Conservation (phyloP, 768 basidiomycete species). For the Mycena polygramma region DNA sequence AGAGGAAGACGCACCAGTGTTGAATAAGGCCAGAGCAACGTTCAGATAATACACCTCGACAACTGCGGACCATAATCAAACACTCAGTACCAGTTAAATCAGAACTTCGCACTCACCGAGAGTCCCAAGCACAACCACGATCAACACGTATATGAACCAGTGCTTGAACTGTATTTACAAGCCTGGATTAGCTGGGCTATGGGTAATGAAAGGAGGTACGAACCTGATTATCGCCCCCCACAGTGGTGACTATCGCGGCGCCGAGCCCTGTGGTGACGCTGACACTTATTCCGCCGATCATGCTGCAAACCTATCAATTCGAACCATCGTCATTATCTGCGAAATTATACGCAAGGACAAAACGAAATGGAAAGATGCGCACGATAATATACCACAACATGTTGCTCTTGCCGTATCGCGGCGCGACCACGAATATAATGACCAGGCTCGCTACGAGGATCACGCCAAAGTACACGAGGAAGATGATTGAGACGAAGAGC, state of each 20-base stretch:
- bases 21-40: slow-evolving; percentile 96
- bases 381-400: slow-evolving; percentile 96
- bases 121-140: slow-evolving; percentile 85
- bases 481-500: slow-evolving; percentile 85
- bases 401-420: slow-evolving; percentile 85
- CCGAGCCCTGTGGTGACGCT: too few relatives aligned
- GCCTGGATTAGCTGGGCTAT: slow-evolving; percentile 43
- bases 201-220: background rate
- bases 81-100: background rate
- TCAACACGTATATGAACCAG: slow-evolving; percentile 91
- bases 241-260: too few relatives aligned
- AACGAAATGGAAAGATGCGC: background rate
- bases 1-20: slow-evolving; percentile 78
- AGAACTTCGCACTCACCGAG: slow-evolving; percentile 52
- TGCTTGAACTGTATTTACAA: slow-evolving; percentile 92
- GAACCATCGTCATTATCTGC: too few relatives aligned
- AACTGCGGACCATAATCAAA: slow-evolving; percentile 41
- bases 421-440: slow-evolving; percentile 87
- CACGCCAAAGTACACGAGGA: slow-evolving; percentile 73
- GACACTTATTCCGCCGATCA: slow-evolving; percentile 96
- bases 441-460: slow-evolving; percentile 72
- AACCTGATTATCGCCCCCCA: slow-evolving; percentile 72
- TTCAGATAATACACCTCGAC: slow-evolving; percentile 96
- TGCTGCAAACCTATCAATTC: slow-evolving; percentile 66
- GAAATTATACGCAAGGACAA: too few relatives aligned